Conservation (phyloP, 495 filamentous ascomycete genomes). For the Cairneyella variabilis region DNA sequence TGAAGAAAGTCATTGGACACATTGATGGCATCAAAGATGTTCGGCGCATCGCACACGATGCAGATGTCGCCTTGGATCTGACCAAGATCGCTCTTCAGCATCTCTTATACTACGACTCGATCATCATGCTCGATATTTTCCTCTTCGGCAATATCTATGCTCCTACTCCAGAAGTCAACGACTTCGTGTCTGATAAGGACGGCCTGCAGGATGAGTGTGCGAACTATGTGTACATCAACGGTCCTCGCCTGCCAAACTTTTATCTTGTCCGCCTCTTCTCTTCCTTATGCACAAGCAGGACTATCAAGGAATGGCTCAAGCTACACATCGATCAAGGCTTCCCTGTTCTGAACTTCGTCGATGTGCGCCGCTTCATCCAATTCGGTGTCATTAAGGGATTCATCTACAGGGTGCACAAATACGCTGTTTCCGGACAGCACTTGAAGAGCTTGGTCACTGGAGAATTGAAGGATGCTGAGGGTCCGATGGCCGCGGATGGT, state of each 20-base stretch:
- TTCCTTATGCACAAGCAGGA: conserved; percentile 69
- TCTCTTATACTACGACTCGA: conserved; percentile 74
- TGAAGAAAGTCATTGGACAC: conserved; percentile 75
- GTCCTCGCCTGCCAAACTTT: conserved; percentile 37
- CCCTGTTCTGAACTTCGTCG: conserved; percentile 63
- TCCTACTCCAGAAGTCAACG: conserved; percentile 67
- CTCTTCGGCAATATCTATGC: conserved; percentile 90
- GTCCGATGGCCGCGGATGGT: too few relatives aligned
- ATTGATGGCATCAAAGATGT: conserved; percentile 90
- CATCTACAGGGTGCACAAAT: conserved; percentile 91
- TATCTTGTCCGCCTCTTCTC: conserved; percentile 71
- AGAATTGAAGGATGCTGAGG: conserved; percentile 33
- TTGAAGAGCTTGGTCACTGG: conserved; percentile 33
- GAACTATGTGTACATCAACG: conserved; percentile 58
- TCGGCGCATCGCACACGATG: conserved; percentile 73
- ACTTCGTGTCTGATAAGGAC: conserved; percentile 63
- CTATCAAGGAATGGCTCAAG: conserved; percentile 76
- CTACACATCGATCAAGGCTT: conserved; percentile 57
- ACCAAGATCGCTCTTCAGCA: conserved; percentile 81
- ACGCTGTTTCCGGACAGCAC: conserved; percentile 63
- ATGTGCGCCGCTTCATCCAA: conserved; percentile 86
- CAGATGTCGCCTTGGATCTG: conserved; percentile 81
- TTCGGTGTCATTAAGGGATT: conserved; percentile 96
- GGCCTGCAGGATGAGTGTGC: conserved; percentile 81
- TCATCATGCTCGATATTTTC: conserved; percentile 78